Evolutionary conservation across 768 basidiomycete genomes (phyloP).

Genomic region (Leccinum disarticulatum): DNA sequence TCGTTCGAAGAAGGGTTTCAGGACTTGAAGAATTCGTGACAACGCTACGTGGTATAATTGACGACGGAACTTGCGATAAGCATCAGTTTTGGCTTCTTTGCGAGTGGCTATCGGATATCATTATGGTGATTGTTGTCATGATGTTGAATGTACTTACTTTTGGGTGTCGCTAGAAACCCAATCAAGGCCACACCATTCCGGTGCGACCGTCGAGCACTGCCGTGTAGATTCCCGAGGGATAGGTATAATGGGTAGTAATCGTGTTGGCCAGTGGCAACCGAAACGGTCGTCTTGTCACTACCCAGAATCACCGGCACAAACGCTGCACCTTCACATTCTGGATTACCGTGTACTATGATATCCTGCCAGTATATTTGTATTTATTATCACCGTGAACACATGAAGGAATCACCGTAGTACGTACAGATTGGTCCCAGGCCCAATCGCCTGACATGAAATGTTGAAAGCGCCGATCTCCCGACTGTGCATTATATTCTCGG

Average conservation of each 20-base stretch:
- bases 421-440: not conserved
- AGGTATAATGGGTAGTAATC: not conserved
- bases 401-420: not conserved
- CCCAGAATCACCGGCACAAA: not conserved
- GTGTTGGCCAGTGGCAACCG: not conserved
- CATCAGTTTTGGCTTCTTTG: not conserved
- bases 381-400: not conserved
- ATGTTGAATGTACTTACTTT: not conserved
- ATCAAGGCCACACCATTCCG: not conserved
- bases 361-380: not conserved
- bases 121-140: not conserved
- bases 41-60: not conserved
- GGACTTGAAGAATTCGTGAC: not conserved
- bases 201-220: not conserved
- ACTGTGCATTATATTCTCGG: not conserved
- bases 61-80: not conserved
- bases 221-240: not conserved
- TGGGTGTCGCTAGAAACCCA: not conserved
- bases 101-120: not conserved
- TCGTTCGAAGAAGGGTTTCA: not conserved
- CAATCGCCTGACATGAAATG: not conserved
- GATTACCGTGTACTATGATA: not conserved
- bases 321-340: not conserved
- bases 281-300: not conserved
- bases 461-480: not conserved